These are phyloP conservation scores for Fusarium sp. DNA, from an alignment of 2,329 filamentous ascomycete species.

Conservation along the genomic window DNA sequence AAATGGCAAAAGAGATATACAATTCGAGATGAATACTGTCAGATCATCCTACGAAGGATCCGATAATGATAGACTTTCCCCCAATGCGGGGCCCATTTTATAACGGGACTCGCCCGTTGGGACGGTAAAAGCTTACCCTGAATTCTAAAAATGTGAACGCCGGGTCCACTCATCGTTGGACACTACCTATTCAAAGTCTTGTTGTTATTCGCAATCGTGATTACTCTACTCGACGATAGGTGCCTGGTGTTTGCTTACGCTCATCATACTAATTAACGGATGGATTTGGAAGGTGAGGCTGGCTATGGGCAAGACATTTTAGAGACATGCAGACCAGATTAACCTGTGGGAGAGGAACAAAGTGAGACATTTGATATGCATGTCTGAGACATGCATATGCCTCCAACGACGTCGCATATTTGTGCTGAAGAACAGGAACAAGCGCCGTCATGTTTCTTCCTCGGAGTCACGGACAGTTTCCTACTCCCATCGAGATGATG, in stretches of 20 bases:
- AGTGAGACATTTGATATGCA: conserved; percentile 51
- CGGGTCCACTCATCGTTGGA: conserved; percentile 9
- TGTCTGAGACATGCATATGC: conserved; percentile 48
- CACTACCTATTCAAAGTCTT: not conserved
- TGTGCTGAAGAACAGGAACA: conserved; percentile 29
- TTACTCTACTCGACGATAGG: not conserved
- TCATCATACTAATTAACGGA: not conserved
- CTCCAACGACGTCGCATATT: conserved; percentile 36
- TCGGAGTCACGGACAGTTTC: conserved; percentile 4
- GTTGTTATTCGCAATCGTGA: not conserved
- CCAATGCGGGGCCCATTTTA: conserved; percentile 9
- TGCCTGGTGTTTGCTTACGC: conserved; percentile 13
- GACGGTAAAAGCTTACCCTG: not conserved
- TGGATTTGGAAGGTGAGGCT: conserved; percentile 13
- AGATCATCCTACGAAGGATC: conserved; percentile 27
- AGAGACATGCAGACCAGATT: conserved; percentile 42
- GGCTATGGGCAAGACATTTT: conserved; percentile 38
- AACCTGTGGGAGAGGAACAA: conserved; percentile 47
- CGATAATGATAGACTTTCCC: conserved; percentile 6
- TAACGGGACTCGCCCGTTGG: conserved; percentile 11
- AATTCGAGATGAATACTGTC: conserved; percentile 10
- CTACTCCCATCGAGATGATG: not conserved
- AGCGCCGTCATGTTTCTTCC: not conserved
- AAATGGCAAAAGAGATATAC: not conserved
- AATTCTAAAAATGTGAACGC: conserved; percentile 3